These are phyloP conservation scores for Neolentinus lepideus DNA, from an alignment of 1,284 basidiomycete genomes.

Conservation along the genomic window DNA sequence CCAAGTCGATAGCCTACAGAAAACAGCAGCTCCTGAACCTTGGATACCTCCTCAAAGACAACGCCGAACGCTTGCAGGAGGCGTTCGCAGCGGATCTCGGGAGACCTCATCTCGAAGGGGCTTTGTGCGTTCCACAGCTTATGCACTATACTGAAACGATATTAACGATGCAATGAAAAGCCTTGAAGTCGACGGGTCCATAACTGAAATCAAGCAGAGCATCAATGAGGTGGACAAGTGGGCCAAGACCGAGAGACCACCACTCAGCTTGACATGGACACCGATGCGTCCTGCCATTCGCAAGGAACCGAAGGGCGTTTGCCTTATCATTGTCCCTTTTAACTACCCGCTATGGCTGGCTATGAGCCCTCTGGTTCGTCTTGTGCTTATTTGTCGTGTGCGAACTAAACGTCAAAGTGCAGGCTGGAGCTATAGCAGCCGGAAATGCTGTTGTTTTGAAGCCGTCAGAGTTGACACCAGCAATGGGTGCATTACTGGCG, in stretches of 20 bases:
- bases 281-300: conserved; percentile 56
- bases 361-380: conserved; percentile 45
- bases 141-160: not conserved
- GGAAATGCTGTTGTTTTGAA: conserved; percentile 75
- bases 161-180: conserved; percentile 25
- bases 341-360: conserved; percentile 48
- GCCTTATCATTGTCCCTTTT: conserved; percentile 62
- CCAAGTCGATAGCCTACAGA: conserved; percentile 50
- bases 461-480: conserved; percentile 74
- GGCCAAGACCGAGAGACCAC: conserved; percentile 60
- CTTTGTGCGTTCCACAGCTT: conserved; percentile 33
- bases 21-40: conserved; percentile 64
- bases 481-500: conserved; percentile 58
- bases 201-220: conserved; percentile 56
- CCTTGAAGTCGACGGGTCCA: conserved; percentile 44
- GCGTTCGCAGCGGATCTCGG: conserved; percentile 51
- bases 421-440: conserved; percentile 77
- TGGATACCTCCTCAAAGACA: conserved; percentile 62
- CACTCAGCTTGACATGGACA: conserved; percentile 47
- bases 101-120: conserved; percentile 42
- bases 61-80: conserved; percentile 45
- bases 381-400: not conserved
- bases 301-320: conserved; percentile 75
- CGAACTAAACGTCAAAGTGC: conserved; percentile 7
- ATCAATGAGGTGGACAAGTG: conserved; percentile 70